Evolutionary conservation across 2,329 filamentous ascomycete genomes (phyloP).

Genomic region (Cytospora piceae): DNA sequence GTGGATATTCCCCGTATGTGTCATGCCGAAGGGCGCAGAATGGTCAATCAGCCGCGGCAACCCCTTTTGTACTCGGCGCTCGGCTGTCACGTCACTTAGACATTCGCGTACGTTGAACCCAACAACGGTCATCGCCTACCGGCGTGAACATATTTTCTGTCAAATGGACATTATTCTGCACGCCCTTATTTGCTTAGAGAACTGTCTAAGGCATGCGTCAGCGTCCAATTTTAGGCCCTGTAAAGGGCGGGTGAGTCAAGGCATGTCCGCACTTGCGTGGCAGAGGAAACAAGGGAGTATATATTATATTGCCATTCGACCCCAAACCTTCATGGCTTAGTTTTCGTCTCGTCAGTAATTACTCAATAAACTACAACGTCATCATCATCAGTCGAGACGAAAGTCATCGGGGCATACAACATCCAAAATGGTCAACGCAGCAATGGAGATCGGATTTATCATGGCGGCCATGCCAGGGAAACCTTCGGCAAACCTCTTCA

Average conservation of each 20-base stretch:
- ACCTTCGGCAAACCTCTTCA: conserved; percentile 6
- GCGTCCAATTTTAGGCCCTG: too few relatives aligned
- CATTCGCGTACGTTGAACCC: not conserved
- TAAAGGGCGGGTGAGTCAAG: too few relatives aligned
- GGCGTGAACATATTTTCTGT: too few relatives aligned
- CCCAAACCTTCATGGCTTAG: too few relatives aligned
- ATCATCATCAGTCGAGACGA: not conserved
- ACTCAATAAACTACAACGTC: not conserved
- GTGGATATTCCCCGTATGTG: not conserved
- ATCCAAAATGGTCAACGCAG: conserved; percentile 9
- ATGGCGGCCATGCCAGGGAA: conserved; percentile 28
- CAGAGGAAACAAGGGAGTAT: too few relatives aligned
- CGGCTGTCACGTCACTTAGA: not conserved
- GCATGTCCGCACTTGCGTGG: too few relatives aligned
- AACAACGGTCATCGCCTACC: not conserved
- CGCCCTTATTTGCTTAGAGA: too few relatives aligned
- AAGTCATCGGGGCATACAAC: not conserved
- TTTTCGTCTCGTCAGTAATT: too few relatives aligned
- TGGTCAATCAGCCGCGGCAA: not conserved
- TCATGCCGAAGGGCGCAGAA: not conserved
- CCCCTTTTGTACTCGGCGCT: conserved; percentile 7
- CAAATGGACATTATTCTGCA: too few relatives aligned
- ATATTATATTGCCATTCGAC: too few relatives aligned
- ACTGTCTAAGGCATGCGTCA: too few relatives aligned
- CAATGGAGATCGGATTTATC: conserved; percentile 23